Evolutionary conservation across 2,329 filamentous ascomycete genomes (phyloP).

Genomic region (Cercospora zeae-maydis): DNA sequence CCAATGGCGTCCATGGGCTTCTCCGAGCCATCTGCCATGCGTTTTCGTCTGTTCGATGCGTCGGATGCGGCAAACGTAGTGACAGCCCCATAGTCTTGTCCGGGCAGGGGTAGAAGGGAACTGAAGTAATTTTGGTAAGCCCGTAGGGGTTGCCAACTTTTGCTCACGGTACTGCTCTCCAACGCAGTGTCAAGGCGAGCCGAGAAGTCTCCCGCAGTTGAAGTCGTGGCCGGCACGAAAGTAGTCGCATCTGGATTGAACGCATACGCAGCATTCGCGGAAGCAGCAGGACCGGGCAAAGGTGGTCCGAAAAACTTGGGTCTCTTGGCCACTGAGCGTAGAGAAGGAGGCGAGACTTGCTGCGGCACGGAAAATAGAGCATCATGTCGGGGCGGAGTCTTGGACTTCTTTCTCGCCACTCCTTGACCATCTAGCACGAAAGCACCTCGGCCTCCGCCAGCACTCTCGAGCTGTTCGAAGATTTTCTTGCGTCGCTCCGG

Average conservation of each 20-base stretch:
- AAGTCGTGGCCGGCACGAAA: slow-evolving; percentile 8
- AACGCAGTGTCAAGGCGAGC: slow-evolving; percentile 6
- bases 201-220: slow-evolving; percentile 8
- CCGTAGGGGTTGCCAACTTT: background rate
- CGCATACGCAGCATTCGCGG: background rate
- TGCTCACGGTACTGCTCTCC: background rate
- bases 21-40: slow-evolving; percentile 24
- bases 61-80: slow-evolving; percentile 3
- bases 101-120: background rate
- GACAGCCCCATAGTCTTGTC: background rate
- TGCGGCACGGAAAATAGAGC: background rate
- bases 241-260: slow-evolving; percentile 11
- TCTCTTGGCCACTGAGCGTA: slow-evolving; percentile 5
- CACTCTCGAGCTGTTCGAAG: slow-evolving; percentile 26
- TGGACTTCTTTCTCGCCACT: slow-evolving; percentile 5
- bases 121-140: slow-evolving; percentile 8
- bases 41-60: slow-evolving; percentile 16
- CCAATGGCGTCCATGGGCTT: slow-evolving; percentile 13
- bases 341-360: slow-evolving; percentile 4
- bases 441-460: slow-evolving; percentile 22
- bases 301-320: slow-evolving; percentile 13
- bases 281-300: background rate
- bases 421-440: slow-evolving; percentile 22
- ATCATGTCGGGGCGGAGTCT: background rate
- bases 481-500: slow-evolving; percentile 30